Evolutionary conservation across 352 stramenopile species (phyloP), one percentile per base, ranked within the genome.

Genomic region (Thalassiosira gravida): DNA sequence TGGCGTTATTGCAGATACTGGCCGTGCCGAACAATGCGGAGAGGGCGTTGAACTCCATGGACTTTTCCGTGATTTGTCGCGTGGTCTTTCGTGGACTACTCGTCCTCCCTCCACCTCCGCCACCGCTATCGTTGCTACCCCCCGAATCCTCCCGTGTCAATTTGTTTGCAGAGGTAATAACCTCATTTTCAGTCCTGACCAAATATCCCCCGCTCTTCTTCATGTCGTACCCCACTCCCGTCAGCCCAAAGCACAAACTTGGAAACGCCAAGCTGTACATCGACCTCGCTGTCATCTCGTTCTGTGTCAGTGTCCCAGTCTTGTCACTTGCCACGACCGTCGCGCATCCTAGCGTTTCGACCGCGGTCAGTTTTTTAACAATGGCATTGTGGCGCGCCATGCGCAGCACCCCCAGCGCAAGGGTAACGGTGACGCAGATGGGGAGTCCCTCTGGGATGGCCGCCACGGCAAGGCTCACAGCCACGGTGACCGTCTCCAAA

Each of bases 401-500:
- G 50, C 96, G 94, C 56, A 95, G 89, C 65, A 96, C 98, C 1
- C 96, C 96, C 2, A 99, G 88, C 50, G 95, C 95, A 44, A 99
- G 89, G 75, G 96, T 99, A 5, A 97, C 80, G 1, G 98, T 99
- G 77, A 99, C 99, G 11, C 99, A 96, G 11, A 97, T 97, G 0
- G 96, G 97, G 2, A 99, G 90, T 35, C 98, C 97, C 90, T 99
- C 97, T 2, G 98, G 98, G 70, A 99, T 99, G 2, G 97, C 97
- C 0, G 97, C 97, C 0, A 99, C 98, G 20, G 96, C 98, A 24
- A 99, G 90, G 0, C 96, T 97, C 11, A 99, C 96, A 0, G 97
- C 97, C 30, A 99, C 98, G 88, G 99, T 99, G 64, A 98, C 98
- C 92, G 99, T 99, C 90, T 99, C n/a, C n/a, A 98, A 63, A 99